Base-by-base conservation (phyloP, 208 protist species). In the Crithidia brevicula region DNA sequence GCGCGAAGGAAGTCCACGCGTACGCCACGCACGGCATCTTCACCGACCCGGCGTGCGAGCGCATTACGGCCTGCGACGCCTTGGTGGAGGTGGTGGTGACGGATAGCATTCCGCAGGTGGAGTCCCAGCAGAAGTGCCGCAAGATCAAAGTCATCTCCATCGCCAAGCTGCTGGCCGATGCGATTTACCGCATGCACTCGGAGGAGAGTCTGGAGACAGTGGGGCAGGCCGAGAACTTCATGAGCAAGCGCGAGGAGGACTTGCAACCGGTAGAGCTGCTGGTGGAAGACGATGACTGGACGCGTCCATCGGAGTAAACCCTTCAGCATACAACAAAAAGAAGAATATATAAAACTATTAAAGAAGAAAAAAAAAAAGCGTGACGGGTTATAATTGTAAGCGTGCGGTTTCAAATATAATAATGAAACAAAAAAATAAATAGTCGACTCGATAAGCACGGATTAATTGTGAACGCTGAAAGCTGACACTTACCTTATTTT, bases 11-110 rank as follows among this genome's bases (percentile, higher is more conserved):
- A 56, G 93, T 99, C 11, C 96, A 97, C 71, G 96, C 95, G 22
- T 94, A 86, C 58, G 94, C 94, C 7, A 96, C 92, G 30, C 98
- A 99, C 79, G 95, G 94, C 68, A 93, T 99, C 71, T 92, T 99
- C 53, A 97, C 90, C 34, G 94, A 94, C 68, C 79, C 82, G 40
- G 97, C 96, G n/a, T 92, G 96, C 64, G 77, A 98, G 34, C 83
- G 87, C n/a, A 88, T 99, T 40, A 93, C 87, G 25, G 65, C 88
- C 28, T 97, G 88, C 58, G 72, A 79, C 15, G 89, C 85, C 5
- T 75, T 99, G n/a, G 83, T 93, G 18, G 83, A 96, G 67, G 83
- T 98, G 13, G 85, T 97, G 36, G 93, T 98, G 6, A 96, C 95
- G 1, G 93, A 98, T 72, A 97, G 91, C 66, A 97, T 98, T 67